Evolutionary conservation across 805 yeast species (phyloP).

Genomic region (Starmerella sirachaensis): DNA sequence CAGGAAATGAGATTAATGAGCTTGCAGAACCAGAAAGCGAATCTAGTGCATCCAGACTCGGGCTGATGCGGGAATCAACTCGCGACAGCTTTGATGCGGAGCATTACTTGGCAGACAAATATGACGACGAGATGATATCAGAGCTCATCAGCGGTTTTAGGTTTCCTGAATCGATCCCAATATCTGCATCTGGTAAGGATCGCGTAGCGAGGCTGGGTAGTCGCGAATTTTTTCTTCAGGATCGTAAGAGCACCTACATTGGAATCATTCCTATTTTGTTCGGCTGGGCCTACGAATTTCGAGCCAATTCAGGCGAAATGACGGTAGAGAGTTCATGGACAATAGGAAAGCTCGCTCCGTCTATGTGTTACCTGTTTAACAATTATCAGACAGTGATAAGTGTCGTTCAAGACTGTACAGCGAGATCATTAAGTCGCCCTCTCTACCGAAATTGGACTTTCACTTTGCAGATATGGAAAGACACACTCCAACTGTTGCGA

Average conservation of each 20-base stretch:
- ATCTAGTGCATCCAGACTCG: conserved; percentile 40
- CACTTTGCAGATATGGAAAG: conserved; percentile 56
- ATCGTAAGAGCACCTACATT: conserved; percentile 46
- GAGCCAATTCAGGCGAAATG: conserved; percentile 60
- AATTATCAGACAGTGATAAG: conserved; percentile 36
- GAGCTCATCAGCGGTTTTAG: conserved; percentile 40
- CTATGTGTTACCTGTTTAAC: conserved; percentile 57
- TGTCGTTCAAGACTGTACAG: conserved; percentile 46
- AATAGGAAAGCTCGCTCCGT: conserved; percentile 75
- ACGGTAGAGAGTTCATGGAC: conserved; percentile 91
- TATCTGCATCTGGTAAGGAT: conserved; percentile 51
- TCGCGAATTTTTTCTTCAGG: conserved; percentile 45
- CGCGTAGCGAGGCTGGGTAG: conserved; percentile 56
- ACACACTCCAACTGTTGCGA: conserved; percentile 50
- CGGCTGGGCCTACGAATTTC: conserved; percentile 58
- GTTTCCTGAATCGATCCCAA: conserved; percentile 31
- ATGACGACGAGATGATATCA: conserved; percentile 41
- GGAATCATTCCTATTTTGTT: conserved; percentile 57
- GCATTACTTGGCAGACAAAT: conserved; percentile 73
- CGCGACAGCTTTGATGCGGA: conserved; percentile 73
- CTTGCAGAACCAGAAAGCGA: conserved; percentile 68
- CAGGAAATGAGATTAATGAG: conserved; percentile 89
- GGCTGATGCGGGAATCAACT: conserved; percentile 54
- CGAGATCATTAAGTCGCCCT: conserved; percentile 72
- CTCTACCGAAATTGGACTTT: conserved; percentile 61